A percentile compares a stretch with the other conserved stretches of the same genome.
These are phyloP conservation scores for Aspergillus latus DNA, from an alignment of 2,329 filamentous ascomycete genomes.

Conservation along the genomic window DNA sequence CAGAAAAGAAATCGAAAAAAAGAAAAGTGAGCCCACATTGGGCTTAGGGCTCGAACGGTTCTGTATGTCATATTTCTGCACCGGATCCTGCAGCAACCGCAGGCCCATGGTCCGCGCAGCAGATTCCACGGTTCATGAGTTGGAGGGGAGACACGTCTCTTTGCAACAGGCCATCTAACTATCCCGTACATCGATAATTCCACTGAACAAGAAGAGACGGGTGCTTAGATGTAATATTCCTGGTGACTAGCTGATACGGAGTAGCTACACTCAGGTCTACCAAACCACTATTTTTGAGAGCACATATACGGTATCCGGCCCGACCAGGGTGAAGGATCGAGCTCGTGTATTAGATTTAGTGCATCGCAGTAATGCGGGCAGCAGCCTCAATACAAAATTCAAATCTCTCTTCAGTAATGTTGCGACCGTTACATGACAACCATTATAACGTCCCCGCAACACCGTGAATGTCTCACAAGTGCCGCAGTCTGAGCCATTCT, in stretches of 20 bases:
- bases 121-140: constrained; percentile 1
- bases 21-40: too few species aligned
- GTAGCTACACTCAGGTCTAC: too few species aligned
- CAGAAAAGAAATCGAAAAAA: too few species aligned
- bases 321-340: neutral
- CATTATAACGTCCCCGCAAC: neutral
- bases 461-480: neutral
- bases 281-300: too few species aligned
- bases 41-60: neutral
- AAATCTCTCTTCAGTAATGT: neutral
- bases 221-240: too few species aligned
- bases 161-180: neutral
- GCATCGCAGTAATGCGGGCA: neutral
- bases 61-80: constrained; percentile 6
- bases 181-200: too few species aligned
- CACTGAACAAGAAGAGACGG: too few species aligned
- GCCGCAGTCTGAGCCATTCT: neutral
- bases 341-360: neutral
- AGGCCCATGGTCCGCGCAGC: constrained; percentile 12
- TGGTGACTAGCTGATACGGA: neutral
- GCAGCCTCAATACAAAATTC: neutral
- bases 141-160: neutral
- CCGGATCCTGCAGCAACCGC: constrained; percentile 13
- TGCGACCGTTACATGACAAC: neutral
- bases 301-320: too few species aligned